phyloP scores from a whole-genome alignment of 768 basidiomycete species.

The Multifurca ochricompacta region DNA sequence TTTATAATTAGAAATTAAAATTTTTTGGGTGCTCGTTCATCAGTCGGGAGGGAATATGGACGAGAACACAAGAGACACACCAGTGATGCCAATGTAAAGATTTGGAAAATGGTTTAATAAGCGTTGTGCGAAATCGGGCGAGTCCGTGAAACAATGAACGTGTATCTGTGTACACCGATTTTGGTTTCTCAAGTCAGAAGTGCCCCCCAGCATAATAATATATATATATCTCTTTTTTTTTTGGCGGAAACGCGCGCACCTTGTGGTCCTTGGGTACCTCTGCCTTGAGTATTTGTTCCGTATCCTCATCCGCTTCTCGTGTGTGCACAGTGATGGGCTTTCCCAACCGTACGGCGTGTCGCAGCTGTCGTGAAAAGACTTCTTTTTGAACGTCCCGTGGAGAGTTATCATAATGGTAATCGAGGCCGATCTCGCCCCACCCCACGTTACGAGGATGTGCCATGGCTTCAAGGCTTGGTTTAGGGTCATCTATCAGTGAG shows the following conservation, averaged over 20 bases:
- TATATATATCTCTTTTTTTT: no score
- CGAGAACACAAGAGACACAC: conserved; percentile 25
- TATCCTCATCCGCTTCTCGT: conserved; percentile 78
- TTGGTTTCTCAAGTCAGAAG: no score
- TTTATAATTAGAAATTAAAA: no score
- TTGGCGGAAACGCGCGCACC: no score
- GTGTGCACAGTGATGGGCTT: conserved; percentile 86
- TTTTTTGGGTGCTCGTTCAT: no score
- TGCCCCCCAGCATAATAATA: no score
- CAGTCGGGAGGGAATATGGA: not conserved
- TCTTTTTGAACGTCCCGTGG: conserved; percentile 59
- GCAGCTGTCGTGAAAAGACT: conserved; percentile 62
- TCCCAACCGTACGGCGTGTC: conserved; percentile 53
- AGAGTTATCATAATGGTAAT: conserved; percentile 78
- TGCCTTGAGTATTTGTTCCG: conserved; percentile 68
- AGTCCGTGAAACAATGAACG: conserved; percentile 83
- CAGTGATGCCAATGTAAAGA: conserved; percentile 78
- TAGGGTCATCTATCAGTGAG: not conserved
- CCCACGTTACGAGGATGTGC: conserved; percentile 75
- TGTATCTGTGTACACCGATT: conserved; percentile 71
- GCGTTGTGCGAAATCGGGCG: conserved; percentile 62
- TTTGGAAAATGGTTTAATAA: conserved; percentile 74
- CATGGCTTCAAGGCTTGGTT: conserved; percentile 61
- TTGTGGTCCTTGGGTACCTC: conserved; percentile 64
- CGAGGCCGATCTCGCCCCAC: conserved; percentile 84